Conservation (phyloP, 768 basidiomycete species). For the Pisolithus tinctorius region DNA sequence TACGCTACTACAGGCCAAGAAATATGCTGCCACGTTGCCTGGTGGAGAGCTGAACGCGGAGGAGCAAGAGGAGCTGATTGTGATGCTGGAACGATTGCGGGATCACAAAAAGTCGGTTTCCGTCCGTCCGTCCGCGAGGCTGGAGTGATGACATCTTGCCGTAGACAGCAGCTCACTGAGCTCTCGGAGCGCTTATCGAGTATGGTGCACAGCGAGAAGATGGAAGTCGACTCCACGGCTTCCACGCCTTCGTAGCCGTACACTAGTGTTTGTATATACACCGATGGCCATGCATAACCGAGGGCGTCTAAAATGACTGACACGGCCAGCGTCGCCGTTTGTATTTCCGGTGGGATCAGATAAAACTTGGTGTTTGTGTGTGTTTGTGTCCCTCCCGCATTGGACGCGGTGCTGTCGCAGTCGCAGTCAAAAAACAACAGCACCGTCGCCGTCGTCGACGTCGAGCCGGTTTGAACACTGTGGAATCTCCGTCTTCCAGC, state of each 20-base stretch:
- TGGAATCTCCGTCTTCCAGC: no score
- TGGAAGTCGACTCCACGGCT: slow-evolving; percentile 72
- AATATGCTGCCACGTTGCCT: slow-evolving; percentile 50
- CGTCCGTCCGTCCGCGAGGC: not conserved
- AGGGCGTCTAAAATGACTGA: no score
- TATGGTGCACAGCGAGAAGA: slow-evolving; percentile 31
- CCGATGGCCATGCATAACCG: no score
- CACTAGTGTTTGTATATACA: no score
- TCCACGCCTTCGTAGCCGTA: slow-evolving; percentile 46
- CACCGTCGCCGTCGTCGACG: no score
- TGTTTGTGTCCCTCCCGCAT: not conserved
- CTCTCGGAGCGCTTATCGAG: slow-evolving; percentile 41
- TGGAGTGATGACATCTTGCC: not conserved
- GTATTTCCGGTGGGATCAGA: not conserved
- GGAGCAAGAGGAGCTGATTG: slow-evolving; percentile 67
- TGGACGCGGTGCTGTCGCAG: no score
- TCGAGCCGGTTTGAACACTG: no score
- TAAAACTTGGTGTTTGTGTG: not conserved
- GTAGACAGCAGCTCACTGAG: slow-evolving; percentile 47
- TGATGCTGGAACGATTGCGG: slow-evolving; percentile 57
- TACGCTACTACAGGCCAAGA: slow-evolving; percentile 50
- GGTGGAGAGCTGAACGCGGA: slow-evolving; percentile 66
- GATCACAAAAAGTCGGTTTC: slow-evolving; percentile 53
- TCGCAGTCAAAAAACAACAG: no score
- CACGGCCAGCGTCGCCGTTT: no score